Evolutionary conservation across 164 flowering plant genomes (phyloP).

Genomic region (Annona squamosa): DNA sequence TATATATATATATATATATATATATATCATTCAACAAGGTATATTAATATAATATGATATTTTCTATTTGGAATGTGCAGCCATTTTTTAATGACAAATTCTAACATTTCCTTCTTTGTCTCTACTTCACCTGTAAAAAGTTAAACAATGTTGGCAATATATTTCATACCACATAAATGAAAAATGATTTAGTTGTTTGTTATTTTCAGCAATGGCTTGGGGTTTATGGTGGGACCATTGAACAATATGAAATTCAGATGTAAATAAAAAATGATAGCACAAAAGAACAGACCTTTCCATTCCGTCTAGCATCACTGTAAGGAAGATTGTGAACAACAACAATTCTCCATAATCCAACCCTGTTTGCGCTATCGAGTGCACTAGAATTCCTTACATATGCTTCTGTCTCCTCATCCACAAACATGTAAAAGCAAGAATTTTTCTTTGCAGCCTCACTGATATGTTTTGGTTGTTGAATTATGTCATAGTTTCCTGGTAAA

Average conservation of each 20-base stretch:
- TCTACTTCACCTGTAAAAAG: no score
- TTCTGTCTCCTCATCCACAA: slow-evolving; percentile 91
- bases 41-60: no score
- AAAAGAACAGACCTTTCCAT: slow-evolving; percentile 65
- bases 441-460: slow-evolving; percentile 56
- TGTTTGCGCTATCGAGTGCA: slow-evolving; percentile 35
- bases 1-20: no score
- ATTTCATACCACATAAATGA: no score
- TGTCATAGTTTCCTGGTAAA: slow-evolving; percentile 74
- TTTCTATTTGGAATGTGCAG: no score
- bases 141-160: no score
- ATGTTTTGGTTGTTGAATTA: slow-evolving; percentile 73
- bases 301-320: slow-evolving; percentile 81
- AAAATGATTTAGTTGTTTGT: neutral
- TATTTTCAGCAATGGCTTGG: neutral
- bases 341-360: slow-evolving; percentile 81
- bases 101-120: no score
- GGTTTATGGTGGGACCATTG: neutral
- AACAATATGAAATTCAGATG: neutral
- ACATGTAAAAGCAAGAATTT: slow-evolving; percentile 72
- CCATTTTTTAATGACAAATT: no score
- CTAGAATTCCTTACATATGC: slow-evolving; percentile 63
- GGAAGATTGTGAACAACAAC: slow-evolving; percentile 78
- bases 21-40: no score
- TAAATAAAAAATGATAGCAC: neutral